Evolutionary conservation across 768 basidiomycete species (phyloP), one percentile per base, ranked within the genome.

Genomic region (Candolleomyces eurysporus): DNA sequence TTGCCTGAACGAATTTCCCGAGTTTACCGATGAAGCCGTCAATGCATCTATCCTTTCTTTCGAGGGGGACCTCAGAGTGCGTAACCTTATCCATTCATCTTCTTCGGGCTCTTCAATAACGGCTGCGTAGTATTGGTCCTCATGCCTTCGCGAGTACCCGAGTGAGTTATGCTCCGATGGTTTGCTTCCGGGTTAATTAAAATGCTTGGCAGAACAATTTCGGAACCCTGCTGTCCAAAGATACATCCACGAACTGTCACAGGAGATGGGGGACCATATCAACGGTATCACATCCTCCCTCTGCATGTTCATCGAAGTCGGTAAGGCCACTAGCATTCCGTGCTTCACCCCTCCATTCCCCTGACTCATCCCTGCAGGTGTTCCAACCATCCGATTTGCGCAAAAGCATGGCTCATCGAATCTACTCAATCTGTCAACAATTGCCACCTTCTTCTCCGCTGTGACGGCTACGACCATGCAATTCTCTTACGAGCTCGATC

Each of bases 381-480:
- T 92, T 10, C 88, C 89, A 14, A 87, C 87, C 2, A 90, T 92
- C 66, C 83, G 87, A 54, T 89, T 89, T 64, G 87, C 86, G 1
- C 89, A 91, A 71, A 86, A 87, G 64, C 88, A 90, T 64, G 87
- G 82, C 39, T 85, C 87, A 3, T 77, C 80, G 46, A 90, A 90
- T 65, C 76, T 91, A 17, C 79, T 90, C 26, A 90, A 89, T 63
- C 76, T 91, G 36, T 89, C 88, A 42, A 90, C 89, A 7, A 86
- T 91, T 4, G 88, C 89, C 30, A 91, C 88, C 55, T 90, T 91
- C 73, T 89, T 90, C 72, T 88, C 86, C 36, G 88, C 86, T 17
- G 88, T 90, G 59, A 89, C 87, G 0, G 89, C 88, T 30, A 88
- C 87, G 8, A 88, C 87, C 0, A 71, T 90, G 65, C 89, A 90